Evolutionary conservation across 768 basidiomycete species (phyloP).

Genomic region (Hypholoma fasciculare): DNA sequence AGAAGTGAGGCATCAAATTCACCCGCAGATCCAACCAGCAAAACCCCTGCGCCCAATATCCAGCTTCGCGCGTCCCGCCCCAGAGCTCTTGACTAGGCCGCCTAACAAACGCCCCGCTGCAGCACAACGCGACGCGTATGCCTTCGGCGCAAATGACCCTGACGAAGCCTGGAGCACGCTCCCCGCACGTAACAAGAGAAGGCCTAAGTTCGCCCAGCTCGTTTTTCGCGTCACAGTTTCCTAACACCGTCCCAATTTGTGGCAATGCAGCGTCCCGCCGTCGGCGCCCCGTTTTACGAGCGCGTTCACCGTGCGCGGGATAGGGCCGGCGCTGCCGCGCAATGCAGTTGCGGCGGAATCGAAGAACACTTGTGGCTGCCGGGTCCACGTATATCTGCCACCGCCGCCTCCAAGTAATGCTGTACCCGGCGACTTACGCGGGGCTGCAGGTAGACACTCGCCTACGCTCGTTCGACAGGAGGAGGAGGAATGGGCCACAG

Average conservation of each 20-base stretch:
- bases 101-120: not conserved
- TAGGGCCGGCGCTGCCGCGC: not conserved
- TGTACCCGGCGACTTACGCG: not conserved
- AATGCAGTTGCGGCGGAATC: not conserved
- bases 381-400: constrained; percentile 19
- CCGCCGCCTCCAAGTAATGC: constrained; percentile 8
- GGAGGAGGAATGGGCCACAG: too few species aligned
- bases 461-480: too few species aligned
- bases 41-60: not conserved
- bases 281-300: constrained; percentile 5
- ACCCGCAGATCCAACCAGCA: not conserved
- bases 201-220: constrained; percentile 19
- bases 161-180: constrained; percentile 40
- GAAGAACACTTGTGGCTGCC: constrained; percentile 3
- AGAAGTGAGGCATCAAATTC: not conserved
- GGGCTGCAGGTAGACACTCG: not conserved
- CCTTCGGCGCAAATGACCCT: constrained; percentile 22
- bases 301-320: constrained; percentile 20
- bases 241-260: not conserved
- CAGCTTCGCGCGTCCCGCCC: not conserved
- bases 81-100: not conserved
- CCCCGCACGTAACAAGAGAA: constrained; percentile 30
- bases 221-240: not conserved
- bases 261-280: not conserved
- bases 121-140: constrained; percentile 23